A percentile compares a stretch with the other conserved stretches of the same genome.
Evolutionary conservation across 495 filamentous ascomycete genomes (phyloP).

Genomic region (Lasiosphaeris hirsuta): DNA sequence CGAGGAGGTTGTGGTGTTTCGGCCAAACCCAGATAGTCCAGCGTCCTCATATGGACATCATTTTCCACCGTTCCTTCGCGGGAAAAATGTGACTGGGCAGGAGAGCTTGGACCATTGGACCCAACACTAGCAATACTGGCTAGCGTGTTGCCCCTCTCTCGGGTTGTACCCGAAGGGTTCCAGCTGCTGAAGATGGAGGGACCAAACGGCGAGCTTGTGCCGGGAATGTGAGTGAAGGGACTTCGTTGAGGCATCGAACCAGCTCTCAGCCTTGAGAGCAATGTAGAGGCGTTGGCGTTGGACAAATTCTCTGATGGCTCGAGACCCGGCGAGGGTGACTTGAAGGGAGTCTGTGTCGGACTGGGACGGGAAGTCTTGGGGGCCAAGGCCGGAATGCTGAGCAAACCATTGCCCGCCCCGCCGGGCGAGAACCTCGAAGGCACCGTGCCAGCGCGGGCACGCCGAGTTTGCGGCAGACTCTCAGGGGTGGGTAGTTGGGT

Average conservation of each 20-base stretch:
- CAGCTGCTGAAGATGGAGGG: conserved; percentile 83
- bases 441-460: conserved; percentile 91
- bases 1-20: conserved; percentile 85
- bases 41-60: conserved; percentile 80
- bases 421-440: conserved; percentile 86
- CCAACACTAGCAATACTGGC: conserved; percentile 69
- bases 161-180: conserved; percentile 59
- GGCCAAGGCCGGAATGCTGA: conserved; percentile 61
- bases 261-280: conserved; percentile 83
- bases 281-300: conserved; percentile 61
- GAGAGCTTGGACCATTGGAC: conserved; percentile 86
- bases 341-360: conserved; percentile 86
- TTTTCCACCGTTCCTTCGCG: conserved; percentile 81
- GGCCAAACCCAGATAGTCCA: conserved; percentile 93
- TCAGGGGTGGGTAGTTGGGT: conserved; percentile 59
- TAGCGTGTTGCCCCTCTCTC: conserved; percentile 79
- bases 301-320: conserved; percentile 57
- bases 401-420: conserved; percentile 55
- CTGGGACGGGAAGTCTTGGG: conserved; percentile 84
- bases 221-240: conserved; percentile 57
- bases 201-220: conserved; percentile 68
- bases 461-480: conserved; percentile 54
- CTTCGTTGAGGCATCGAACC: conserved; percentile 92
- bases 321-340: conserved; percentile 68
- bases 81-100: conserved; percentile 84